Base-by-base conservation (phyloP, 1,284 basidiomycete genomes). In the Mrakiaceae sp. region DNA sequence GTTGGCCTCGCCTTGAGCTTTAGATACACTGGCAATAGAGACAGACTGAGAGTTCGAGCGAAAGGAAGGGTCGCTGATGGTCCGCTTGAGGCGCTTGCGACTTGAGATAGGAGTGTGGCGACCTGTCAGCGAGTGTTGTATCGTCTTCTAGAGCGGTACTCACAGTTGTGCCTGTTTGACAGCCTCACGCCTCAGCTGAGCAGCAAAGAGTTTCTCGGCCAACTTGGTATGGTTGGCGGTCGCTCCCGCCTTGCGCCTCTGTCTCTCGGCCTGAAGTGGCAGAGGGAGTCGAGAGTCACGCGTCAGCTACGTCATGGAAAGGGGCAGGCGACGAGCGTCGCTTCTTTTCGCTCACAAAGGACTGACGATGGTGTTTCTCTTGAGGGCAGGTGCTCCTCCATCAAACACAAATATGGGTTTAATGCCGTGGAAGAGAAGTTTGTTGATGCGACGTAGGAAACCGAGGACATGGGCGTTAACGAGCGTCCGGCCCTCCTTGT, bases 391-490 rank as follows among this genome's bases (percentile, higher is more conserved):
- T 0, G 93, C 93, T 42, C 91, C 93, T 47, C 93, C 93, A 75
- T 98, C 93, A 72, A 98, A 98, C 7, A 98, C 92, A 72, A 98
- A 98, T 40, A 98, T 92, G 0, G 94, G 94, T 74, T 90, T 93
- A 73, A 97, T 94, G 11, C 93, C 93, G 73, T 96, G 94, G 77
- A 94, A 98, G 58, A 99, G 77, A 14, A 99, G 81, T 76, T 98
- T 98, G 76, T 87, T 87, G 66, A 98, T 97, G 4, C 96, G 82
- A 47, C 93, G 81, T 60, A 96, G 79, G 75, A 98, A 98, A 39
- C 95, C 95, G 58, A 98, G 79, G 40, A 99, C 86, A 78, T 98
- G 96, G 0, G 95, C 94, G 72, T 98, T 98, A 66, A 88, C 83
- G 51, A 99, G 79, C 9, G 84, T 90, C 40, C 86, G 83, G 12